A percentile compares a stretch with the other conserved stretches of the same genome.
Evolutionary conservation across 202 grass and related monocot genomes (phyloP).

Genomic region (Schoenoplectus tabernaemontani): DNA sequence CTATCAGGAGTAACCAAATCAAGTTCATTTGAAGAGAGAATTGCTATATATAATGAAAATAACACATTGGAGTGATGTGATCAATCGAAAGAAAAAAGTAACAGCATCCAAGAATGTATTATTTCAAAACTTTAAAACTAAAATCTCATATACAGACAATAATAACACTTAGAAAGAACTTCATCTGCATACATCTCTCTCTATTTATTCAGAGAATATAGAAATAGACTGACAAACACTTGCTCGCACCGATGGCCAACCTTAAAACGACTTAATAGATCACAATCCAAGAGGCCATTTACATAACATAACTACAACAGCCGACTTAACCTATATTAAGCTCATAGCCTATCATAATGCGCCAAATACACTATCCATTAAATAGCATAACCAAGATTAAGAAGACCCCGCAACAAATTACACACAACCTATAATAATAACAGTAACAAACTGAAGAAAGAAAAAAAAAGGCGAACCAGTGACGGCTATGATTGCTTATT

Average conservation of each 20-base stretch:
- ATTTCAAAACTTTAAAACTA: slow-evolving; percentile 27
- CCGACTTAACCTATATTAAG: slow-evolving; percentile 22
- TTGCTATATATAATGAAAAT: background rate
- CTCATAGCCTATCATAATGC: slow-evolving; percentile 4
- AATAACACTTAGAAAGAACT: slow-evolving; percentile 6
- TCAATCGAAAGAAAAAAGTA: background rate
- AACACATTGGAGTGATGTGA: background rate
- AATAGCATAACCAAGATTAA: slow-evolving; percentile 12
- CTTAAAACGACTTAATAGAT: slow-evolving; percentile 3
- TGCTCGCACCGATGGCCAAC: slow-evolving; percentile 6
- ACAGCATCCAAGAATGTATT: background rate
- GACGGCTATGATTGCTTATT: slow-evolving; percentile 30
- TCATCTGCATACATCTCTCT: slow-evolving; percentile 23
- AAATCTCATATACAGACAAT: slow-evolving; percentile 27
- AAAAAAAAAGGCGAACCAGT: slow-evolving; percentile 8
- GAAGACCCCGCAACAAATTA: slow-evolving; percentile 2
- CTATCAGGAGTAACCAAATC: no score
- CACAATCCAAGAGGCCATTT: slow-evolving; percentile 18
- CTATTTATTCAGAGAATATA: slow-evolving; percentile 19
- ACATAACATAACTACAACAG: slow-evolving; percentile 15
- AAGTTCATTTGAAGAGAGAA: background rate
- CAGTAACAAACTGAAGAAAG: slow-evolving; percentile 22
- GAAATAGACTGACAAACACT: slow-evolving; percentile 18
- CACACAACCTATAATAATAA: slow-evolving; percentile 18
- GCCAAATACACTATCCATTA: slow-evolving; percentile 6